Evolutionary conservation across 495 filamentous ascomycete species (phyloP), one percentile per base, ranked within the genome.

Genomic region (Aspergillus cristatus): DNA sequence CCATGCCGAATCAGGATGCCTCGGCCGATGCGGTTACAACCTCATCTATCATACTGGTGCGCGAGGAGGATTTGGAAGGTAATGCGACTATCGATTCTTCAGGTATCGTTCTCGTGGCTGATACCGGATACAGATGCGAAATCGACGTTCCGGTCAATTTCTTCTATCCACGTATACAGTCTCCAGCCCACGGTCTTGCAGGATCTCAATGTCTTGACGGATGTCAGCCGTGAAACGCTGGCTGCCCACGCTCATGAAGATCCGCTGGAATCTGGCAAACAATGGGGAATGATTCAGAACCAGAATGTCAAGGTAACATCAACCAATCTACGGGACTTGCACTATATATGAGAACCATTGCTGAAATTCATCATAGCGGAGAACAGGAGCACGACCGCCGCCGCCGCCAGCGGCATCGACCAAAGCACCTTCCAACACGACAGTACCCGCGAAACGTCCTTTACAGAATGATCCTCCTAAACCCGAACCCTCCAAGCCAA

Each of bases 121-220:
- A 48, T 31, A 14, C 12, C 11, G n/a, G 7, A n/a, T 24, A 14
- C 17, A 94, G 86, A 76, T 55, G 64, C 71, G 1, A 80, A 86
- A 41, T 55, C 65, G 12, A 72, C 75, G 11, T 94, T 86, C 41
- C 67, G 81, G 26, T 67, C 75, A 15, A 76, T 94, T 39, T 68
- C 66, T 0, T 83, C 81, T 3, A 79, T 94, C 37, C 86, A 95
- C 51, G 62, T 97, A 33, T 97, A 97, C 59, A 94, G 87, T 52
- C 45, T 97, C 28, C 81, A 81, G 25, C 74, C 84, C 1, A 70
- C 76, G 18, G 66, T 75, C 2, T 58, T 87, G 7, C 80, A 85
- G 57, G 85, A 95, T 50, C 62, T 94, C 22, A 78, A 86, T 51
- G 53, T 82, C 7, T 68, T 94, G 34, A 78, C 78, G 8, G 80